phyloP scores from a whole-genome alignment of 352 stramenopile species.

The Sclerospora graminicola region DNA sequence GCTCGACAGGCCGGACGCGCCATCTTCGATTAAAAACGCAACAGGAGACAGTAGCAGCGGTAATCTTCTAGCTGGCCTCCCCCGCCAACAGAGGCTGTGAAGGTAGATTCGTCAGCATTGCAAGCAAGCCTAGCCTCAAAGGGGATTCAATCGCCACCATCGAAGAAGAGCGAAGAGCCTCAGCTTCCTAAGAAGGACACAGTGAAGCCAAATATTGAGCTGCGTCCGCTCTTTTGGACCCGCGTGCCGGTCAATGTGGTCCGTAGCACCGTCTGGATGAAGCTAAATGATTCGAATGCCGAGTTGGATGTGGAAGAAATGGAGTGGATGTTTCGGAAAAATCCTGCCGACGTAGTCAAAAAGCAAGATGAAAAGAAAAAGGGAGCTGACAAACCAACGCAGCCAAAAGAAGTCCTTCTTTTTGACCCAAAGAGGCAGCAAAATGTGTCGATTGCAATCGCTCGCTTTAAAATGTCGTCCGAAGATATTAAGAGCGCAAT shows the following conservation, averaged over 20 bases:
- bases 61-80: slow-evolving; percentile 46
- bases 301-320: slow-evolving; percentile 70
- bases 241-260: slow-evolving; percentile 81
- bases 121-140: slow-evolving; percentile 52
- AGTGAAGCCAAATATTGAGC: slow-evolving; percentile 79
- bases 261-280: slow-evolving; percentile 82
- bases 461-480: slow-evolving; percentile 89
- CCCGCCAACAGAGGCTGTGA: slow-evolving; percentile 52
- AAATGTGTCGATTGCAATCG: slow-evolving; percentile 97
- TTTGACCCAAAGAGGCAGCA: slow-evolving; percentile 95
- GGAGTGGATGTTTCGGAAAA: slow-evolving; percentile 87
- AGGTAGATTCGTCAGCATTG: slow-evolving; percentile 50
- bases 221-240: slow-evolving; percentile 85
- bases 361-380: slow-evolving; percentile 82
- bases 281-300: slow-evolving; percentile 60
- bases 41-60: slow-evolving; percentile 7
- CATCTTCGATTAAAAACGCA: slow-evolving; percentile 55
- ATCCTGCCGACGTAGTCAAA: slow-evolving; percentile 46
- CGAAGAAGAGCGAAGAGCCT: slow-evolving; percentile 55
- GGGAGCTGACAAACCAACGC: slow-evolving; percentile 27
- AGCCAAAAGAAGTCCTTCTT: slow-evolving; percentile 70
- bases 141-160: slow-evolving; percentile 20
- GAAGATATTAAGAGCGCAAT: slow-evolving; percentile 81
- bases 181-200: slow-evolving; percentile 78
- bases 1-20: slow-evolving; percentile 56